Percentiles rank a stretch among this genome's conserved stretches.
These are phyloP conservation scores for Chlamydomonas sphaeroides DNA, from an alignment of 139 green algal genomes.

Conservation along the genomic window DNA sequence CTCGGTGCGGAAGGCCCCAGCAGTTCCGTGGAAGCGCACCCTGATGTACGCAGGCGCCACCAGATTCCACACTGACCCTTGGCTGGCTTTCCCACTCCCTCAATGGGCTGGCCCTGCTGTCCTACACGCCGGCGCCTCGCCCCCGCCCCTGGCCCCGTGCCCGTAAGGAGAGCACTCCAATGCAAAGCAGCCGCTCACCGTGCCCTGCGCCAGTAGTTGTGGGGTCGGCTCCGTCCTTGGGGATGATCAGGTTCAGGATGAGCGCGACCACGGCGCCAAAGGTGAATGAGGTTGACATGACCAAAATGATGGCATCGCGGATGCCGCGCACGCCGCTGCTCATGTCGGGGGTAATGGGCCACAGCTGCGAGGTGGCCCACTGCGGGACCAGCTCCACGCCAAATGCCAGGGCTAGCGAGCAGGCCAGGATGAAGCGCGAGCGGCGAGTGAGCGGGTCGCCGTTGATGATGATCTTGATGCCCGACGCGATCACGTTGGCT, in stretches of 20 bases:
- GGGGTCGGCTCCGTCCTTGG: no score
- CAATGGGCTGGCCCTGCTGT: no score
- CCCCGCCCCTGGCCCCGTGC: no score
- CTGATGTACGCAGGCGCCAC: no score
- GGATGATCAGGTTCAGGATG: conserved; percentile 51
- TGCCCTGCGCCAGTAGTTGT: no score
- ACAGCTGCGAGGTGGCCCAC: conserved; percentile 61
- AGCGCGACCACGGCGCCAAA: conserved; percentile 51
- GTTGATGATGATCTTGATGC: conserved; percentile 67
- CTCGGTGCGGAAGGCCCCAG: no score
- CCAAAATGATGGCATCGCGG: conserved; percentile 27
- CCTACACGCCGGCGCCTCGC: no score
- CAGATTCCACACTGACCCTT: no score
- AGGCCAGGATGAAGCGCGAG: conserved; percentile 70
- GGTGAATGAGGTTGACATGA: conserved; percentile 43
- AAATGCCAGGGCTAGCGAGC: conserved; percentile 58
- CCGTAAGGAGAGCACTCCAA: no score
- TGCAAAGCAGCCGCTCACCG: no score
- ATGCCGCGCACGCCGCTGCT: conserved; percentile 24
- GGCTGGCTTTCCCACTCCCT: no score
- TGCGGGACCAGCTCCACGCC: conserved; percentile 58
- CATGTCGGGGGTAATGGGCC: conserved; percentile 39
- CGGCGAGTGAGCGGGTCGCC: conserved; percentile 58
- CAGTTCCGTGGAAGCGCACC: no score
- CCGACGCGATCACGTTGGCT: conserved; percentile 57